These are phyloP conservation scores for Fusarium tupiense DNA, from an alignment of 2,329 filamentous ascomycete genomes.

Conservation along the genomic window DNA sequence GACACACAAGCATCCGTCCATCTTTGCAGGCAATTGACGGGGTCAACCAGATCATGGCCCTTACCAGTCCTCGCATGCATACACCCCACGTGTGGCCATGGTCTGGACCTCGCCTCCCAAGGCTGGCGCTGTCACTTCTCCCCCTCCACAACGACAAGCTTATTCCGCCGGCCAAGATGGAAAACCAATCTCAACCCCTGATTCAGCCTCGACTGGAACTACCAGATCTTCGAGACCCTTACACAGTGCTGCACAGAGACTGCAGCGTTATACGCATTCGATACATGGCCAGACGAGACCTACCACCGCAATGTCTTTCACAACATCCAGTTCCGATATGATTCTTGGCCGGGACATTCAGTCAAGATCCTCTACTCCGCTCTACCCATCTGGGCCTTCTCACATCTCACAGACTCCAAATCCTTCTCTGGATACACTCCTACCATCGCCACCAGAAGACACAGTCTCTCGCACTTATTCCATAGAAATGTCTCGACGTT, in stretches of 20 bases:
- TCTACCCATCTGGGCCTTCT: constrained; percentile 5
- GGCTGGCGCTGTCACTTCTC: neutral
- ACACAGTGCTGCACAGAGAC: constrained; percentile 1
- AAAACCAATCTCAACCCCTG: constrained; percentile 17
- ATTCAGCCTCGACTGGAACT: constrained; percentile 1
- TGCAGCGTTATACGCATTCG: neutral
- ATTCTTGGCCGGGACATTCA: constrained; percentile 16
- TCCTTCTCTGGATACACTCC: constrained; percentile 4
- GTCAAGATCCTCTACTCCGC: constrained; percentile 7
- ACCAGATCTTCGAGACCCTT: constrained; percentile 13
- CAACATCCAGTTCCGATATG: constrained; percentile 36
- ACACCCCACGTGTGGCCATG: constrained; percentile 51
- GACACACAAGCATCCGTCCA: constrained; percentile 81
- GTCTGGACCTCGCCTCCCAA: constrained; percentile 48
- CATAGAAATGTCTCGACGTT: neutral
- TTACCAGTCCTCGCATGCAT: constrained; percentile 26
- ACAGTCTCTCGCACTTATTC: neutral
- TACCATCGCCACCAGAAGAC: constrained; percentile 30
- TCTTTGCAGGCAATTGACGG: constrained; percentile 70
- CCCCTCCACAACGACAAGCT: constrained; percentile 4
- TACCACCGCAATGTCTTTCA: constrained; percentile 29
- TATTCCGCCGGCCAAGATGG: constrained; percentile 1
- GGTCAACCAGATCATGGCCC: constrained; percentile 43
- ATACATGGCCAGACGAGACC: constrained; percentile 18
- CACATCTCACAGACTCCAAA: constrained; percentile 30